Evolutionary conservation across 768 basidiomycete genomes (phyloP).

Genomic region (Tricholoma sp.): DNA sequence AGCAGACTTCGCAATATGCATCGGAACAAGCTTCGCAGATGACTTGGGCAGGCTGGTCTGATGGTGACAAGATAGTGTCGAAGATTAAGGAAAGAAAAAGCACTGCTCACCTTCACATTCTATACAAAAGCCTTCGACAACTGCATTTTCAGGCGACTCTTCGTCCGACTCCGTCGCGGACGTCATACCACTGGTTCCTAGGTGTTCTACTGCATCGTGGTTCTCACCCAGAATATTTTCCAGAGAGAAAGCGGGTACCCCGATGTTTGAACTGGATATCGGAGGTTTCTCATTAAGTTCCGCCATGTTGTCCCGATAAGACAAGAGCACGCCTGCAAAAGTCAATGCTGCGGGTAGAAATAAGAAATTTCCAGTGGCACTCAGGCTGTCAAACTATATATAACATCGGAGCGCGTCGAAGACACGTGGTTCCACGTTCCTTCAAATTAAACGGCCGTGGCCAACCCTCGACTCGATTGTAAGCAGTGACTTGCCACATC

Average conservation of each 20-base stretch:
- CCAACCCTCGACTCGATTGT: no score
- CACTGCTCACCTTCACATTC: constrained; percentile 74
- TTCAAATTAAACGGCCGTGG: not conserved
- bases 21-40: constrained; percentile 70
- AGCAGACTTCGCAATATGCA: constrained; percentile 81
- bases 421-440: not conserved
- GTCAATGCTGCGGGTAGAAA: no score
- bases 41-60: constrained; percentile 82
- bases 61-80: constrained; percentile 1
- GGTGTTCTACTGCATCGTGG: constrained; percentile 59
- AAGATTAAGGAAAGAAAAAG: not conserved
- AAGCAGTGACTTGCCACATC: no score
- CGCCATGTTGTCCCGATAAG: not conserved
- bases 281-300: not conserved
- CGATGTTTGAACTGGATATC: constrained; percentile 3
- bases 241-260: constrained; percentile 44
- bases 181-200: constrained; percentile 31
- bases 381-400: no score
- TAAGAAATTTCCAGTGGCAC: no score
- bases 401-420: not conserved
- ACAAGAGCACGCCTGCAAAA: not conserved
- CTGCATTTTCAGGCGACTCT: constrained; percentile 42
- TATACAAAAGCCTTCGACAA: constrained; percentile 65
- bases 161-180: constrained; percentile 63
- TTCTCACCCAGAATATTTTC: constrained; percentile 65